Base-by-base conservation (phyloP, 768 basidiomycete species). In the Clathrus columnatus region DNA sequence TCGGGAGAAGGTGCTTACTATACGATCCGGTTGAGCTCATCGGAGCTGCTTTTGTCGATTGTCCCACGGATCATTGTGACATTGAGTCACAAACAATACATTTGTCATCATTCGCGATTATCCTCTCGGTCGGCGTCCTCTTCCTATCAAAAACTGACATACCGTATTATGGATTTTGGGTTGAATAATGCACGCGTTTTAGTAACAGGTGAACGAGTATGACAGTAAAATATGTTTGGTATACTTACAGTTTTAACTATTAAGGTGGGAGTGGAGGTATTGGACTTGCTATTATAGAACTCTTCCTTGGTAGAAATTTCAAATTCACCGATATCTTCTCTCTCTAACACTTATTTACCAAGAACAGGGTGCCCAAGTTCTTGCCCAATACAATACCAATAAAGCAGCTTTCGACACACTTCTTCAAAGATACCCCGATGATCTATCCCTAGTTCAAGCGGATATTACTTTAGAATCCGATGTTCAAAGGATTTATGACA, bases 191-290 rank as follows among this genome's bases (percentile, higher is more conserved):
- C 84, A 7, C 85, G 87, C 65, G 83, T 85, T 36, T 73, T 87
- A 17, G 73, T 87, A 26, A 86, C 85, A 57, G 85, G 85, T 83
- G 46, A 42, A 7, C 41, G 3, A 32, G n/a, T 27, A 29, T 24
- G 32, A 17, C 58, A 28, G 7, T 26, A 48, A 1, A 23, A 47
- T 27, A 30, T 28, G 27, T 24, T 41, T 21, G 10, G 32, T 14
- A 43, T 21, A n/a, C 27, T 26, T 41, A 30, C 11, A n/a, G 17
- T 24, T 16, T 18, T 7, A 14, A 36, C 14, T 1, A 21, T 7
- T 29, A 61, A 82, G 87, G 87, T 48, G 85, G 85, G 1, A 85
- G 81, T 60, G 85, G 86, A 3, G 86, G 84, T 0, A 88, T 90
- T 30, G 87, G 87, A 7, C 70, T 85, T 0, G 81, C 78, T 61